These are phyloP conservation scores for Scytalidium lignicola DNA, from an alignment of 2,329 filamentous ascomycete genomes.

Conservation along the genomic window DNA sequence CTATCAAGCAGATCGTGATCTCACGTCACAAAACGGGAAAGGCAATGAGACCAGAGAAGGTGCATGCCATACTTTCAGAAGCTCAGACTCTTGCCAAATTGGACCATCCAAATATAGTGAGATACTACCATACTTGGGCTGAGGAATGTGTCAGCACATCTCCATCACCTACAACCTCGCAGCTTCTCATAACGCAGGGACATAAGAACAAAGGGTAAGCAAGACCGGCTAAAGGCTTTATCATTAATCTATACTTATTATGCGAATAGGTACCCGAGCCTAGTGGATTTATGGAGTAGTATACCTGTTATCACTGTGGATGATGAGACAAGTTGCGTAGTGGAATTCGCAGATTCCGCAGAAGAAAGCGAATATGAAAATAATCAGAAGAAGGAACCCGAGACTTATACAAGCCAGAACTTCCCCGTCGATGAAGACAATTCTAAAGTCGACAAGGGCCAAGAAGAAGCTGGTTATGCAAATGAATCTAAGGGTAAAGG, in stretches of 20 bases:
- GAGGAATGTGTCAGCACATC: conserved; percentile 34
- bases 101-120: conserved; percentile 61
- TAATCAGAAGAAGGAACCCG: background rate
- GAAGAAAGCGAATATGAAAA: background rate
- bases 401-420: background rate
- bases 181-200: background rate
- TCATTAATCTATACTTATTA: background rate
- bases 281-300: background rate
- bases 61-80: conserved; percentile 31
- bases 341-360: background rate
- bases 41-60: background rate
- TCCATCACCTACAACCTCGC: background rate
- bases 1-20: conserved; percentile 57
- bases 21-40: conserved; percentile 40
- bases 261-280: background rate
- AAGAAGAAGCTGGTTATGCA: background rate
- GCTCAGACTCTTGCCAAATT: conserved; percentile 56
- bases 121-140: conserved; percentile 62
- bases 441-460: background rate
- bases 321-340: background rate
- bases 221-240: background rate
- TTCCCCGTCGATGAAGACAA: background rate
- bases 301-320: background rate
- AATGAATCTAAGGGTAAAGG: background rate
- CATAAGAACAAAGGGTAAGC: background rate